Evolutionary conservation across 2,329 filamentous ascomycete genomes (phyloP), one percentile per base, ranked within the genome.

Genomic region (Pseudocercospora crystallina): DNA sequence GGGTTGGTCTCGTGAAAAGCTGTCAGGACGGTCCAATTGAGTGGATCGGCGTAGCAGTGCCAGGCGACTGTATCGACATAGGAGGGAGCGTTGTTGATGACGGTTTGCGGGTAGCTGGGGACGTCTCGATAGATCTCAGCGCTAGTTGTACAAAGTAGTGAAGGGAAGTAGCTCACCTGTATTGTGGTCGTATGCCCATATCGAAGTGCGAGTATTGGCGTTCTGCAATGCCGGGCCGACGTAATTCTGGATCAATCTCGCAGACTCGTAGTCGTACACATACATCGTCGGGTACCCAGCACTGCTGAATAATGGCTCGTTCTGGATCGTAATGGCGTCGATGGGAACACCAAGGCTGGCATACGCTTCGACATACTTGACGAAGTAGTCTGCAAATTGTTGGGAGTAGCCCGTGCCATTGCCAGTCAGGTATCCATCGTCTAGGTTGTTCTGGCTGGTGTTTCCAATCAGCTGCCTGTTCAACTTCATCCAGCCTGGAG

Each of bases 171-270:
- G 38, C 29, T 34, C 8, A 51, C 52, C 49, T 32, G 47, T 56
- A 34, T 58, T 58, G 44, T 54, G 50, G 30, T 58, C 56, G 14
- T 58, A 58, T 3, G 56, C 56, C 56, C 56, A 58, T 1, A 58
- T 49, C 1, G 41, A 36, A 4, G 53, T 56, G 1, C 30, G 20
- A 2, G 53, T 38, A 3, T 42, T 38, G 4, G 56, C 53, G 11
- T 53, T 39, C 4, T 43, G 30, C 8, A 58, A 39, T 9, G 56
- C 56, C 9, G 56, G 56, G 9, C 53, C 56, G 9, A 58, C 32
- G 29, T 37, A 47, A 12, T 51, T 41, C 40, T 56, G 47, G 42
- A 56, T 56, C 33, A 58, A 13, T 1, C 44, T 14, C 7, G 46
- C 50, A 9, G 39, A 34, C 17, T 58, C 53, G 33, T 58, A 49